A percentile compares a stretch with the other conserved stretches of the same genome.
Evolutionary conservation across 345 rosid species (phyloP).

Genomic region (Sonneratia caseolaris): DNA sequence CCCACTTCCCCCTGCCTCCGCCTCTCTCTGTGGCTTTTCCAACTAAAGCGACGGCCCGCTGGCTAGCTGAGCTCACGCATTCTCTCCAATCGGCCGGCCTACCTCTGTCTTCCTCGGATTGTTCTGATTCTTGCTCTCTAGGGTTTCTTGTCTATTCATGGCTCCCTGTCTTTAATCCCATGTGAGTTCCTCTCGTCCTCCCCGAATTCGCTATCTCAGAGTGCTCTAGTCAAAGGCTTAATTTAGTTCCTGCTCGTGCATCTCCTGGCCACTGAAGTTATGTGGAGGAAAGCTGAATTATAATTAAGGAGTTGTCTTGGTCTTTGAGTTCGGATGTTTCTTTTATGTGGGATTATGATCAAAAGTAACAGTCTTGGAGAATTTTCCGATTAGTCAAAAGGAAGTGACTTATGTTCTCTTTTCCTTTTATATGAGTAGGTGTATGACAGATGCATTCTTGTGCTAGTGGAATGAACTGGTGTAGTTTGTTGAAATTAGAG

Average conservation of each 20-base stretch:
- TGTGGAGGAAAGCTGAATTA: background rate
- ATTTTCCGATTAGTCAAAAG: background rate
- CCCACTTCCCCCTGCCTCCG: background rate
- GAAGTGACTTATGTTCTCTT: background rate
- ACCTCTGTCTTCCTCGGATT: background rate
- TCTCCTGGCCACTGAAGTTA: background rate
- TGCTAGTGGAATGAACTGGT: background rate
- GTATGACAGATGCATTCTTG: background rate
- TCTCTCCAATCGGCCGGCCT: background rate
- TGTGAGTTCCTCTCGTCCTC: constrained; percentile 6
- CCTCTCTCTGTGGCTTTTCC: background rate
- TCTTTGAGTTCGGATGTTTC: background rate
- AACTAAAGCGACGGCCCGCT: background rate
- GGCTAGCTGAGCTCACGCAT: background rate
- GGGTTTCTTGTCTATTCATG: constrained; percentile 4
- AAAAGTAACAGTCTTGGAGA: background rate
- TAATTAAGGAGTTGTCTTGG: background rate
- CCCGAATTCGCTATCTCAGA: background rate
- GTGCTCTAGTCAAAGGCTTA: background rate
- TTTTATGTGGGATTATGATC: background rate
- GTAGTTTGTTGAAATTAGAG: background rate
- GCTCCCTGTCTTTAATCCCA: background rate
- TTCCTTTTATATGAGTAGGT: background rate
- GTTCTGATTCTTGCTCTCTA: background rate
- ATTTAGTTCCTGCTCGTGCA: background rate